A percentile compares a stretch with the other conserved stretches of the same genome.
Evolutionary conservation across 805 yeast genomes (phyloP).

Genomic region (Metschnikowia lachancei): DNA sequence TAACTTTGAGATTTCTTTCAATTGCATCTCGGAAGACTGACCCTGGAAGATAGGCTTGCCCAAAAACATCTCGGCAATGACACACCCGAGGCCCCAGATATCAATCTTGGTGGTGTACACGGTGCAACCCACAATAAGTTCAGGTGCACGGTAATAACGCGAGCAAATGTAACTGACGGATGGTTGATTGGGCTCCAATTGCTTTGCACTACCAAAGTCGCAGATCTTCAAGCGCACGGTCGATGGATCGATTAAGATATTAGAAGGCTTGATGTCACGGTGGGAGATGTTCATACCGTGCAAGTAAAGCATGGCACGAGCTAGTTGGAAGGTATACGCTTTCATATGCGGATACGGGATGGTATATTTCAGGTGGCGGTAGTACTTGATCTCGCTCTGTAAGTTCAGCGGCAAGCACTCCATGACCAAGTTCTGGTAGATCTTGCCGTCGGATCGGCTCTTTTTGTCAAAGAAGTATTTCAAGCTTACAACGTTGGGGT

Average conservation of each 20-base stretch:
- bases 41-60: conserved; percentile 97
- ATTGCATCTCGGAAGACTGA: conserved; percentile 79
- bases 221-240: conserved; percentile 69
- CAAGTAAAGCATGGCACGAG: conserved; percentile 78
- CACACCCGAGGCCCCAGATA: conserved; percentile 98
- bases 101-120: conserved; percentile 88
- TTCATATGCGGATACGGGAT: conserved; percentile 73
- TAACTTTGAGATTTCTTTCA: conserved; percentile 84
- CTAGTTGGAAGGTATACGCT: conserved; percentile 73
- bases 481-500: conserved; percentile 73
- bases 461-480: conserved; percentile 70
- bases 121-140: conserved; percentile 85
- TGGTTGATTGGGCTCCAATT: conserved; percentile 74
- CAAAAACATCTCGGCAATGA: conserved; percentile 86
- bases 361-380: conserved; percentile 56
- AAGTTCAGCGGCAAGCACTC: conserved; percentile 81
- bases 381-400: conserved; percentile 71
- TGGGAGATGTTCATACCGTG: conserved; percentile 81
- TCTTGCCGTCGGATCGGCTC: conserved; percentile 57
- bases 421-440: conserved; percentile 82
- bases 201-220: conserved; percentile 84
- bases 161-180: conserved; percentile 95
- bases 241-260: conserved; percentile 71
- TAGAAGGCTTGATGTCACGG: conserved; percentile 82
- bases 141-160: conserved; percentile 95